Evolutionary conservation across 73 alveolate genomes (phyloP).

Genomic region (Symbiodinium pilosum): DNA sequence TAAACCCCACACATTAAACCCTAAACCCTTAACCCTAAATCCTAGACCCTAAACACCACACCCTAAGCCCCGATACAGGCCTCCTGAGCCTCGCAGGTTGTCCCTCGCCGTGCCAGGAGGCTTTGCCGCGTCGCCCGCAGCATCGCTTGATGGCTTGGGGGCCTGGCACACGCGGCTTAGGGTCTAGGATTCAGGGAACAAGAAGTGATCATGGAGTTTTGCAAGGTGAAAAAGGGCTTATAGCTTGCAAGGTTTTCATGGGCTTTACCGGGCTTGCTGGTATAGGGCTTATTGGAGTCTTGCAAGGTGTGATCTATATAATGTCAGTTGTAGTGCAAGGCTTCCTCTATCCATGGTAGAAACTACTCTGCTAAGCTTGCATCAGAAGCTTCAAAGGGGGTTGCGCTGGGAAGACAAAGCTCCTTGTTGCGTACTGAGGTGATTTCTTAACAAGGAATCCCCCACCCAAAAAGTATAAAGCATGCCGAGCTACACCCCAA

Average conservation of each 20-base stretch:
- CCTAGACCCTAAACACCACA: background rate
- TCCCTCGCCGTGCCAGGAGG: slow-evolving; percentile 1
- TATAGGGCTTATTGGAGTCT: background rate
- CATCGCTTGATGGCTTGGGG: slow-evolving; percentile 17
- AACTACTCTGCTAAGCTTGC: no score
- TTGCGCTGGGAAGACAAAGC: no score
- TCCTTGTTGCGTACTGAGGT: no score
- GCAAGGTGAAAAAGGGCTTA: no score
- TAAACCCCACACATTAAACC: background rate
- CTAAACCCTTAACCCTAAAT: background rate
- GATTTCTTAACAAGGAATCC: no score
- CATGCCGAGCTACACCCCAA: no score
- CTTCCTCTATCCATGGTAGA: no score
- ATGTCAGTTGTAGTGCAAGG: no score
- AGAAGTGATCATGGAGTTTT: no score
- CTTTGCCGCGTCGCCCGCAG: background rate
- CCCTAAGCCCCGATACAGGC: background rate
- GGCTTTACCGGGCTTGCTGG: background rate
- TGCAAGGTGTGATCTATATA: no score
- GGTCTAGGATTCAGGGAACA: background rate
- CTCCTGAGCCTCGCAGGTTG: background rate
- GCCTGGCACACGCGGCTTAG: background rate
- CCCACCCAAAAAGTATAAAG: no score
- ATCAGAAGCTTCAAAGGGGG: no score
- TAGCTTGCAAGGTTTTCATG: background rate